Base-by-base conservation (phyloP, 1,139 yeast species). In the Diutina siamensis region DNA sequence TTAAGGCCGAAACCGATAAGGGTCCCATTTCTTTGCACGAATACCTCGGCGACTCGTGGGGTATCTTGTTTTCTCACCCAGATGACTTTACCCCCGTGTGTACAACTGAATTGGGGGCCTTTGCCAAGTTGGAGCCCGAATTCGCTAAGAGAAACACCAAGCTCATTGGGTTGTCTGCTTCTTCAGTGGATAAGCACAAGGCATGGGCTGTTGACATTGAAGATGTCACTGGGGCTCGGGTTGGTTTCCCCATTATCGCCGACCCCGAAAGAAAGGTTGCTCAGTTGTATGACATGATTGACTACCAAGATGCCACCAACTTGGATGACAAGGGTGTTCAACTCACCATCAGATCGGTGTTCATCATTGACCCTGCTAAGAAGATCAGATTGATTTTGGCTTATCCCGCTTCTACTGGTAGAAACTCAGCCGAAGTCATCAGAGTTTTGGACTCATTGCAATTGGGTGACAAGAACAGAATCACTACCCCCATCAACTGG, bases 21-120 rank as follows among this genome's bases (percentile, higher is more conserved):
- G 94, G 95, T 46, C 75, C 77, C 51, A 76, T 85, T 57, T 76
- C 74, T 55, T 84, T 85, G 74, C 84, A 85, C 67, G 80, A 83
- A 53, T 85, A 69, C 68, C 72, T 81, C 50, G 88, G 86, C 44
- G 78, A 78, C 63, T 66, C 76, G 49, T 85, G 95, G 94, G 81
- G 77, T 48, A 76, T 85, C 48, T 72, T 85, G 56, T 85, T 85
- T 68, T 80, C 89, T 36, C 94, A 85, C 65, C 94, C 95, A 51
- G 94, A 80, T 59, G 94, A 83, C 60, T 83, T 80, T 71, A 85
- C 95, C 45, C 94, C 94, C 47, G 92, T 85, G 46, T 85, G 95
- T 68, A 85, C 94, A 54, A 85, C 94, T 49, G 95, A 85, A 68
- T 73, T 85, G 53, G 94, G 94, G 51, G 94, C 94, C 10, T 83